Percentiles rank a stretch among this genome's conserved stretches.
These are phyloP conservation scores for Crithidia bombi DNA, from an alignment of 208 protist genomes.

Conservation along the genomic window DNA sequence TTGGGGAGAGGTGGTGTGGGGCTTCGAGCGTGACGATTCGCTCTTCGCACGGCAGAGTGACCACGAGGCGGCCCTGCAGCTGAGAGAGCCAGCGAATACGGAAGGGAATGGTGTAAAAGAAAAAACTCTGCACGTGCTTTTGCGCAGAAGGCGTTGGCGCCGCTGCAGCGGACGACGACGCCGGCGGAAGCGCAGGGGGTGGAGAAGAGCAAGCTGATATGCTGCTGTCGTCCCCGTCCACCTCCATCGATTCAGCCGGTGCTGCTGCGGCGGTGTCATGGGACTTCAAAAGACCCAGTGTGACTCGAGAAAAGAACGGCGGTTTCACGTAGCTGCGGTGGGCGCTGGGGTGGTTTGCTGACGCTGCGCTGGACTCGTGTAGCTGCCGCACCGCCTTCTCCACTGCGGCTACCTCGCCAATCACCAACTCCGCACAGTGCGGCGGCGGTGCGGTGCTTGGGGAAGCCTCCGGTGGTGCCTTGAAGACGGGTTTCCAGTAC, in stretches of 20 bases:
- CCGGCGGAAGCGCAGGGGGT: no score
- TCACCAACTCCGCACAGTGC: conserved; percentile 51
- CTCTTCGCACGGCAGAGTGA: conserved; percentile 81
- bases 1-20: conserved; percentile 6
- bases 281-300: neutral
- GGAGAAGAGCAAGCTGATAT: no score
- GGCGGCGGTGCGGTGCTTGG: conserved; percentile 14
- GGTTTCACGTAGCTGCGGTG: neutral
- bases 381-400: conserved; percentile 28
- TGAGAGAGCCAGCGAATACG: conserved; percentile 61
- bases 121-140: conserved; percentile 25
- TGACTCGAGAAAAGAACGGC: conserved; percentile 9
- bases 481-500: conserved; percentile 31
- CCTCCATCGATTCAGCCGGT: neutral
- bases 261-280: neutral
- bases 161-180: neutral
- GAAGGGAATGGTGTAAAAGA: conserved; percentile 66
- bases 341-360: neutral
- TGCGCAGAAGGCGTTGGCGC: neutral
- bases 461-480: neutral
- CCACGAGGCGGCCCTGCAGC: conserved; percentile 40
- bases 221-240: no score
- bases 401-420: conserved; percentile 50
- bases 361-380: neutral
- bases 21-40: conserved; percentile 58